Conservation (phyloP, 352 stramenopile genomes). For the Thraustochytrium sp. region DNA sequence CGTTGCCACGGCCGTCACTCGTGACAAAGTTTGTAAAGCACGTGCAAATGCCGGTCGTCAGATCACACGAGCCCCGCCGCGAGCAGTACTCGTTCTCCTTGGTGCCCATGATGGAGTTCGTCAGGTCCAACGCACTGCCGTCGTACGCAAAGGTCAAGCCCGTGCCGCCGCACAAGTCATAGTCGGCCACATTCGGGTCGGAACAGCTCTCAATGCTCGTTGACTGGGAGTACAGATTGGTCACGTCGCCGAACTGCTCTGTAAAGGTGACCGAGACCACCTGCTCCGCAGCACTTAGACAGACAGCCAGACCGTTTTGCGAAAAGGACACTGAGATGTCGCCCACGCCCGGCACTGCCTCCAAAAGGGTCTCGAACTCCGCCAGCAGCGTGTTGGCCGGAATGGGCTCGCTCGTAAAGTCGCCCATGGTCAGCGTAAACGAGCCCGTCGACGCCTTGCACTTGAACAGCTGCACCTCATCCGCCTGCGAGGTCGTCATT, state of each 20-base stretch:
- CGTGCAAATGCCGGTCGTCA: conserved; percentile 64
- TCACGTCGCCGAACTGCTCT: conserved; percentile 54
- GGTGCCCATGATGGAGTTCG: conserved; percentile 60
- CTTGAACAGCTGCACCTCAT: conserved; percentile 70
- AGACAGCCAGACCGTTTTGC: conserved; percentile 59
- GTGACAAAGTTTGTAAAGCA: conserved; percentile 76
- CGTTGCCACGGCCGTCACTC: conserved; percentile 74
- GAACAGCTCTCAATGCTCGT: conserved; percentile 48
- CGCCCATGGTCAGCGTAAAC: conserved; percentile 65
- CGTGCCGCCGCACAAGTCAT: conserved; percentile 58
- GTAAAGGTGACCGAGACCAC: conserved; percentile 54
- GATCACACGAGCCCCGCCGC: conserved; percentile 74
- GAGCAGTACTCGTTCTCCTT: conserved; percentile 81
- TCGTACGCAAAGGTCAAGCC: conserved; percentile 41
- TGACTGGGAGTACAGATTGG: conserved; percentile 40
- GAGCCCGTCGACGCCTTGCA: conserved; percentile 57
- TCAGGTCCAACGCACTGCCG: conserved; percentile 59
- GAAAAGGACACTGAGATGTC: conserved; percentile 62
- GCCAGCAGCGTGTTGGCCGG: conserved; percentile 57
- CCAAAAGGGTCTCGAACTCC: conserved; percentile 60
- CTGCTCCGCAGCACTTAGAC: conserved; percentile 42
- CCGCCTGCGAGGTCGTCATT: conserved; percentile 64
- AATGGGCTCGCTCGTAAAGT: conserved; percentile 66
- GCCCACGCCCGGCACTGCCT: conserved; percentile 60
- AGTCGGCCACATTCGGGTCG: conserved; percentile 62